Evolutionary conservation across 345 rosid genomes (phyloP).

Genomic region (Eucalyptus lansdowneana): DNA sequence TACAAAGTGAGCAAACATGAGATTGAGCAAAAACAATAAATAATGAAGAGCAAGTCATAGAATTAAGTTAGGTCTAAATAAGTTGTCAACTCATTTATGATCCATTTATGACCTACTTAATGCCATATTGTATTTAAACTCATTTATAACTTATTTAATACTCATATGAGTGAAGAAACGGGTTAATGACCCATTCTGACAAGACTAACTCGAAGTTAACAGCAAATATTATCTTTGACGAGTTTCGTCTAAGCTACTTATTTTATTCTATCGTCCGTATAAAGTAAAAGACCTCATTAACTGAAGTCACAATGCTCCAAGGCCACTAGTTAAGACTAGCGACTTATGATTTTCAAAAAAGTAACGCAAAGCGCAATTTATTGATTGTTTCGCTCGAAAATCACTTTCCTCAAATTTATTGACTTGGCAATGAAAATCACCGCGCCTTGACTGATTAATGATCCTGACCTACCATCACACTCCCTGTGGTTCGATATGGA

Average conservation of each 20-base stretch:
- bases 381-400: neutral
- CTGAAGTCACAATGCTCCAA: neutral
- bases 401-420: neutral
- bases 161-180: too few relatives aligned
- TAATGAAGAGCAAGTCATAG: too few relatives aligned
- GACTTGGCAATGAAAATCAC: neutral
- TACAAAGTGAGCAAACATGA: too few relatives aligned
- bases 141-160: too few relatives aligned
- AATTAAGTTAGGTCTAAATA: too few relatives aligned
- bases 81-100: too few relatives aligned
- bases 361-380: neutral
- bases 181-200: too few relatives aligned
- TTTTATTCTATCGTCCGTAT: neutral
- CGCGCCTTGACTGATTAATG: neutral
- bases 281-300: neutral
- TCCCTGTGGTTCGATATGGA: neutral
- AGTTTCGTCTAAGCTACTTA: neutral
- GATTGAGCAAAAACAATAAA: too few relatives aligned
- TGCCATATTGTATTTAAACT: too few relatives aligned
- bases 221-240: neutral
- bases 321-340: neutral
- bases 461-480: neutral
- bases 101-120: too few relatives aligned
- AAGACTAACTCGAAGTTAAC: neutral
- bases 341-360: neutral